These are phyloP conservation scores for Aspergillus incahuasiensis DNA, from an alignment of 495 filamentous ascomycete species.

Conservation along the genomic window DNA sequence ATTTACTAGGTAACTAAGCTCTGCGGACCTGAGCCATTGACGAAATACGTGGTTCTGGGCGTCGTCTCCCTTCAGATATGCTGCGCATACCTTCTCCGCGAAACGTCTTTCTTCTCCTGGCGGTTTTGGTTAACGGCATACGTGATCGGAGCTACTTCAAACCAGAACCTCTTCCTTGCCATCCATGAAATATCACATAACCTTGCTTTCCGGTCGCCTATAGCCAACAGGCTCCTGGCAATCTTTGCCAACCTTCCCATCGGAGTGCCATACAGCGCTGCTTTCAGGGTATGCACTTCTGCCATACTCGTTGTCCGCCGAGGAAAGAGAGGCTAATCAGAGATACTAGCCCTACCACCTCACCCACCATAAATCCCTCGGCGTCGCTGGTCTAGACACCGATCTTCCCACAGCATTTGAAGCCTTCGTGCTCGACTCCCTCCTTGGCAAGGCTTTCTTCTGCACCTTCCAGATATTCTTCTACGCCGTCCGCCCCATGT, in stretches of 20 bases:
- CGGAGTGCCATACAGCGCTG: slow-evolving; percentile 91
- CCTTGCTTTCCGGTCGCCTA: slow-evolving; percentile 82
- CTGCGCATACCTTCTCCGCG: slow-evolving; percentile 73
- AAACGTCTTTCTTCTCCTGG: slow-evolving; percentile 77
- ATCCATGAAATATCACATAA: slow-evolving; percentile 99
- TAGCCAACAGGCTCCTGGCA: slow-evolving; percentile 79
- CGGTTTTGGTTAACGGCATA: slow-evolving; percentile 83
- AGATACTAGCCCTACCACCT: slow-evolving; percentile 81
- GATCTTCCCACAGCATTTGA: slow-evolving; percentile 92
- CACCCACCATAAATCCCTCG: slow-evolving; percentile 98
- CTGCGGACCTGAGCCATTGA: slow-evolving; percentile 93
- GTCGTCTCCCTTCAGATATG: slow-evolving; percentile 80
- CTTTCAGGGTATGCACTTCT: slow-evolving; percentile 66
- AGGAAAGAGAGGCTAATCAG: slow-evolving; percentile 10
- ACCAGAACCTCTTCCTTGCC: slow-evolving; percentile 97
- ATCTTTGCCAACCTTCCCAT: slow-evolving; percentile 95
- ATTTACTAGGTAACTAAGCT: slow-evolving; percentile 80
- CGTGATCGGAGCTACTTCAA: slow-evolving; percentile 88
- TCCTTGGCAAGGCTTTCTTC: slow-evolving; percentile 98
- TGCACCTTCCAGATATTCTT: slow-evolving; percentile 99
- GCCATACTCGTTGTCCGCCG: not conserved
- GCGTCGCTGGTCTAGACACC: slow-evolving; percentile 92
- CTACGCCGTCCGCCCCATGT: slow-evolving; percentile 97
- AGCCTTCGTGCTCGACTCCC: slow-evolving; percentile 90
- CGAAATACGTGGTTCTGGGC: slow-evolving; percentile 83